A percentile compares a stretch with the other conserved stretches of the same genome.
phyloP scores from a whole-genome alignment of 2,329 filamentous ascomycete genomes.

The Myrmaecium sp. region DNA sequence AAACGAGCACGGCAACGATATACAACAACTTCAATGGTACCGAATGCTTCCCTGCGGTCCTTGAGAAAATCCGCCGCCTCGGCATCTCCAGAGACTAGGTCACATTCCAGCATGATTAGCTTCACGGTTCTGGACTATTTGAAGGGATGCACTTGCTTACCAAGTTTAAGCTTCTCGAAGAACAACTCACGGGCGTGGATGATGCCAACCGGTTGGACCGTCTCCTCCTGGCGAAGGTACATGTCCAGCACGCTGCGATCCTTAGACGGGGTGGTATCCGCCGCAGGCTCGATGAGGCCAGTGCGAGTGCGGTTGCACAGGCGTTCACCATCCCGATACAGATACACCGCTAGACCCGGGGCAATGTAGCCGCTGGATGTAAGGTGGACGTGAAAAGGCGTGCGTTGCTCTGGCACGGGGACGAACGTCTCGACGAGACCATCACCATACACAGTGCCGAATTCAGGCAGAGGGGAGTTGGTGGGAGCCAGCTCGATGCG shows the following conservation, averaged over 20 bases:
- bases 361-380: conserved; percentile 33
- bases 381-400: conserved; percentile 32
- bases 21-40: conserved; percentile 31
- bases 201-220: conserved; percentile 25
- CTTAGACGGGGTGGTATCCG: conserved; percentile 11
- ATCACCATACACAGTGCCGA: conserved; percentile 32
- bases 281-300: conserved; percentile 19
- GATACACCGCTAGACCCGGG: conserved; percentile 35
- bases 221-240: conserved; percentile 36
- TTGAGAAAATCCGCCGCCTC: conserved; percentile 13
- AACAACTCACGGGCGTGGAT: conserved; percentile 37
- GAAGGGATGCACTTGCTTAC: conserved; percentile 15
- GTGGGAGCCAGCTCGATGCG: conserved; percentile 30
- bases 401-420: conserved; percentile 28
- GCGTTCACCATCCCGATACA: conserved; percentile 40
- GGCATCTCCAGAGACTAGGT: conserved; percentile 20
- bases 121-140: too few relatives aligned
- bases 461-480: conserved; percentile 30
- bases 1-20: conserved; percentile 20
- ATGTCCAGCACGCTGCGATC: conserved; percentile 27
- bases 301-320: conserved; percentile 39
- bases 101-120: conserved; percentile 4
- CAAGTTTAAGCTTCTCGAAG: conserved; percentile 32
- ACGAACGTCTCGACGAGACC: conserved; percentile 35
- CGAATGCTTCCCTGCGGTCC: conserved; percentile 22